Evolutionary conservation across 2,329 filamentous ascomycete genomes (phyloP), one percentile per base, ranked within the genome.

Genomic region (Ilyonectria destructans): DNA sequence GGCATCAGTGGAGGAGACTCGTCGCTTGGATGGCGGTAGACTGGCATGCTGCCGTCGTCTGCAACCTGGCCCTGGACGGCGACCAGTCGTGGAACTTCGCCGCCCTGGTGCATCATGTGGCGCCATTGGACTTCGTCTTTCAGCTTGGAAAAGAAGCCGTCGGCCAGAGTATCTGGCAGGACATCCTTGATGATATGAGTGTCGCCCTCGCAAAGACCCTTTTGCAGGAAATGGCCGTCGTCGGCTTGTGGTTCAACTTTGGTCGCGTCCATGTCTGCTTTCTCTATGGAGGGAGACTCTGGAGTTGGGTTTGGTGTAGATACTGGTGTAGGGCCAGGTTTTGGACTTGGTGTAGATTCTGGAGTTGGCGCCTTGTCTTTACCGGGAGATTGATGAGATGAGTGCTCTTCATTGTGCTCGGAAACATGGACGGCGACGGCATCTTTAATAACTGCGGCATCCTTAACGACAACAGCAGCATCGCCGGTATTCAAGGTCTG

Each of bases 21-120:
- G 77, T 99, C 96, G 4, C 94, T 90, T 51, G 96, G 96, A 80
- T 98, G 96, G 15, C 96, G 92, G 80, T 99, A 99, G n/a, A 98
- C 87, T 23, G 96, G 96, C 79, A 93, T 91, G 71, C 86, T 91
- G 19, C 93, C 93, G 75, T 96, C 91, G 0, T 85, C 78, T 45
- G 85, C 86, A 33, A 95, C 84, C 17, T 88, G 84, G 4, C 95
- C 96, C 79, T 98, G 95, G 21, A 97, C 95, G 56, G 94, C 95
- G 7, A 98, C 94, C 2, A 98, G 88, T 43, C 96, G 91, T 49
- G 96, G 96, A 0, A 98, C 96, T 75, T 96, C 92, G 29, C 96
- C 95, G 37, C 94, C 93, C 71, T 96, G 92, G 74, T 98, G 96
- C 49, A 91, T 92, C 96, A 99, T 98, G 71, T 89, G 92, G 77